These are phyloP conservation scores for Aschersonia sp. DNA, from an alignment of 2,329 filamentous ascomycete species.

Conservation along the genomic window DNA sequence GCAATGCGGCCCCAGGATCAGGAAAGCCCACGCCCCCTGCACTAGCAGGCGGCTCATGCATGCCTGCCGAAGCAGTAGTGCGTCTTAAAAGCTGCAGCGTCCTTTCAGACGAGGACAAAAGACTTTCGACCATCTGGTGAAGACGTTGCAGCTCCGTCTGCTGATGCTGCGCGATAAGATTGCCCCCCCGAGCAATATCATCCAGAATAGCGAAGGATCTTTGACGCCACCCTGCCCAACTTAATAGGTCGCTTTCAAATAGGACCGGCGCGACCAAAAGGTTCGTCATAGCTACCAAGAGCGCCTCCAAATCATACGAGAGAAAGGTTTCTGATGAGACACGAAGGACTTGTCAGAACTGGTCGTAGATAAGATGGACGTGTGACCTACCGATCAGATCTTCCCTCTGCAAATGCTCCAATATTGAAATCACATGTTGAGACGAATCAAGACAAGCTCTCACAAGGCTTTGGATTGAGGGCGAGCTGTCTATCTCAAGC, in stretches of 20 bases:
- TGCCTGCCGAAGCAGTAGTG: too few species aligned
- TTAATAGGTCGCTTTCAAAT: conserved; percentile 15
- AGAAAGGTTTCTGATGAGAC: conserved; percentile 23
- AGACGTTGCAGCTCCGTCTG: conserved; percentile 26
- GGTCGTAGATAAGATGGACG: too few species aligned
- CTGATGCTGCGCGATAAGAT: conserved; percentile 24
- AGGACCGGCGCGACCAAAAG: conserved; percentile 19
- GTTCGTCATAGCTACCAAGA: conserved; percentile 22
- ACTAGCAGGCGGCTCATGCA: not conserved
- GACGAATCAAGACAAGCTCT: conserved; percentile 12
- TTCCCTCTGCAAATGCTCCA: conserved; percentile 24
- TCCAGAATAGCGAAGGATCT: conserved; percentile 25
- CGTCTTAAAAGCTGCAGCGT: not conserved
- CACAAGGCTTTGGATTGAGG: not conserved
- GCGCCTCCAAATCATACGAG: conserved; percentile 27
- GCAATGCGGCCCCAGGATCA: not conserved
- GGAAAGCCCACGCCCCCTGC: not conserved
- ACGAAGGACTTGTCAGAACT: not conserved
- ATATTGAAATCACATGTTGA: conserved; percentile 14
- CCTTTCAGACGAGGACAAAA: not conserved
- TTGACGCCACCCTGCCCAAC: conserved; percentile 17
- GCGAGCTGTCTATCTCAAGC: not conserved
- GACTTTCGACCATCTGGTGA: conserved; percentile 12
- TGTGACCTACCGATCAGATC: conserved; percentile 22
- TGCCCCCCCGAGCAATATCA: conserved; percentile 26